Conservation (phyloP, 805 yeast genomes). For the Yarrowia keelungensis region DNA sequence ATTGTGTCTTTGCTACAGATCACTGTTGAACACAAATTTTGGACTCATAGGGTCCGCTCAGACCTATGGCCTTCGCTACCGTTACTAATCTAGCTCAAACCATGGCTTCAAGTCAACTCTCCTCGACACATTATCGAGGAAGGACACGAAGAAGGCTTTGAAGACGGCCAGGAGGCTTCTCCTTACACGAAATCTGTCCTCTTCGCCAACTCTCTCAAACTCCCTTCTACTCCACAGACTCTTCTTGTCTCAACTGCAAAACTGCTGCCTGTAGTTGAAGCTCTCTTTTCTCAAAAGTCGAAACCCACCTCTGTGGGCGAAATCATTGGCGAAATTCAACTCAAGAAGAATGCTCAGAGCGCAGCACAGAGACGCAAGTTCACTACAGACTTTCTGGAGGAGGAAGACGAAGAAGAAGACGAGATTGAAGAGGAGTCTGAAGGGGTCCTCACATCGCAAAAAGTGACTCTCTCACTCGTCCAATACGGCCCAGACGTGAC, state of each 20-base stretch:
- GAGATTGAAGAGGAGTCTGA: not conserved
- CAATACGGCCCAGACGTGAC: slow-evolving; percentile 8
- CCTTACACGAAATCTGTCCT: slow-evolving; percentile 19
- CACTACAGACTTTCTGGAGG: slow-evolving; percentile 23
- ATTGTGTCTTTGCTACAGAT: no score
- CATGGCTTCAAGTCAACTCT: slow-evolving; percentile 56
- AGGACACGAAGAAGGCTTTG: slow-evolving; percentile 35
- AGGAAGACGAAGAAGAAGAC: slow-evolving; percentile 14
- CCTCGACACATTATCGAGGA: slow-evolving; percentile 59
- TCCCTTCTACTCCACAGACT: not conserved
- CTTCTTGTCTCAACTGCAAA: slow-evolving; percentile 8
- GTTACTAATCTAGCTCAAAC: slow-evolving; percentile 44
- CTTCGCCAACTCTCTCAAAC: slow-evolving; percentile 4
- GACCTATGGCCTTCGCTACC: not conserved
- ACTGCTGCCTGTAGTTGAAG: not conserved
- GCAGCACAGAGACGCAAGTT: slow-evolving; percentile 2
- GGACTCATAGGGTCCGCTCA: not conserved
- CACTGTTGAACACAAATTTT: no score
- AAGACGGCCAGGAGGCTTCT: slow-evolving; percentile 35
- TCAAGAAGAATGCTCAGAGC: slow-evolving; percentile 10
- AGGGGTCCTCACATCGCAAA: slow-evolving; percentile 3
- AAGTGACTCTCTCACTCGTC: not conserved
- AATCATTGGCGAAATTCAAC: slow-evolving; percentile 25
- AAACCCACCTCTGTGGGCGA: slow-evolving; percentile 2
- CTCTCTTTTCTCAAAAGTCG: slow-evolving; percentile 6